A percentile compares a stretch with the other conserved stretches of the same genome.
Evolutionary conservation across 2,329 filamentous ascomycete genomes (phyloP).

Genomic region (Talaromyces atroroseus): DNA sequence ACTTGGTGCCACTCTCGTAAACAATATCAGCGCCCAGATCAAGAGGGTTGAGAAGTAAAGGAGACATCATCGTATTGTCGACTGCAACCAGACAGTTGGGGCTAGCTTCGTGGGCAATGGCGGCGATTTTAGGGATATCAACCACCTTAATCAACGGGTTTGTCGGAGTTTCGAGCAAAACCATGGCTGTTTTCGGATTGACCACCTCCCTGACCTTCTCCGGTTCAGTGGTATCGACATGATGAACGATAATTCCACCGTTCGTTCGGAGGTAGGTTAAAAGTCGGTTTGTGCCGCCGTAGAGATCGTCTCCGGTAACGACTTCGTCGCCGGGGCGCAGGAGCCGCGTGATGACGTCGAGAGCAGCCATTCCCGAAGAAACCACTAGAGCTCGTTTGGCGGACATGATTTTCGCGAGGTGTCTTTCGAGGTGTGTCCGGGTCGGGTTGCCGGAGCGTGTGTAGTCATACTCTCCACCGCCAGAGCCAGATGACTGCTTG

Average conservation of each 20-base stretch:
- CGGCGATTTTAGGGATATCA: slow-evolving; percentile 77
- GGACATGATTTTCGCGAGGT: slow-evolving; percentile 98
- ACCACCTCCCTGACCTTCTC: slow-evolving; percentile 65
- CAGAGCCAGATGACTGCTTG: slow-evolving; percentile 78
- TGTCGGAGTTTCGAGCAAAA: slow-evolving; percentile 90
- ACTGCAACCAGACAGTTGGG: slow-evolving; percentile 77
- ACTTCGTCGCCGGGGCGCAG: slow-evolving; percentile 93
- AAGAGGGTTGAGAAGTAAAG: slow-evolving; percentile 86
- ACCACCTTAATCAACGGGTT: slow-evolving; percentile 98
- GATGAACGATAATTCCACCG: slow-evolving; percentile 87
- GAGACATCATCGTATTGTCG: slow-evolving; percentile 98
- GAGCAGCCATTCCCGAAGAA: slow-evolving; percentile 92
- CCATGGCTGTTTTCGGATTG: slow-evolving; percentile 82
- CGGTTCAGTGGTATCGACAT: slow-evolving; percentile 85
- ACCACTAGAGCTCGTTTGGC: slow-evolving; percentile 86
- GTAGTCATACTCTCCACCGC: slow-evolving; percentile 93
- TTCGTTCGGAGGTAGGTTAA: slow-evolving; percentile 87
- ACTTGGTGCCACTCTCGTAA: slow-evolving; percentile 97
- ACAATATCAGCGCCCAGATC: slow-evolving; percentile 93
- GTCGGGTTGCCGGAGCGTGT: slow-evolving; percentile 97
- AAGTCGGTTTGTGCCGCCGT: slow-evolving; percentile 89
- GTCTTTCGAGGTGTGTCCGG: slow-evolving; percentile 88
- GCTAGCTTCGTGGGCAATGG: slow-evolving; percentile 70
- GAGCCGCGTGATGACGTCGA: slow-evolving; percentile 91
- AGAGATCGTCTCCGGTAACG: slow-evolving; percentile 92